A percentile compares a stretch with the other conserved stretches of the same genome.
Evolutionary conservation across 148 eudicot species (phyloP).

Genomic region (Rhododendron molle): DNA sequence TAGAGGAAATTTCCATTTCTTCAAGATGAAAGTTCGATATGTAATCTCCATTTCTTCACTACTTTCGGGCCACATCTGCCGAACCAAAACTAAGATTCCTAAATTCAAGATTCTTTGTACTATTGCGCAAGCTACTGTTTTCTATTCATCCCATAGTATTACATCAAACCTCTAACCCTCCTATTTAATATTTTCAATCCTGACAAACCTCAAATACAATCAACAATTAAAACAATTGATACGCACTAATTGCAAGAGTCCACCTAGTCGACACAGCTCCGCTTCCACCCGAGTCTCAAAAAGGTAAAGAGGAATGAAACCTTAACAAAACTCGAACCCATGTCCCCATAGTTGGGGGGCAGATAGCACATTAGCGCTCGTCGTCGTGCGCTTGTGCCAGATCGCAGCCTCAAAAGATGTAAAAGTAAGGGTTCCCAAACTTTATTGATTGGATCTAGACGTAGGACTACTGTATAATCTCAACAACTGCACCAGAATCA

Average conservation of each 20-base stretch:
- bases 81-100: background rate
- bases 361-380: background rate
- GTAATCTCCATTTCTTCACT: background rate
- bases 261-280: background rate
- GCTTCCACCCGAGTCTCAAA: background rate
- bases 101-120: background rate
- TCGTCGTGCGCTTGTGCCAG: background rate
- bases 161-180: background rate
- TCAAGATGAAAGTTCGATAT: background rate
- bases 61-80: background rate
- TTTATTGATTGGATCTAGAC: background rate
- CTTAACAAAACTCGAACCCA: background rate
- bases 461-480: background rate
- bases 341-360: background rate
- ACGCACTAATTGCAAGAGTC: background rate
- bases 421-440: background rate
- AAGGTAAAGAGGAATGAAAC: background rate
- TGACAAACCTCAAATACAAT: background rate
- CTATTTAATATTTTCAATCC: background rate
- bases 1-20: background rate
- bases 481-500: background rate
- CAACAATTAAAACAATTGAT: background rate
- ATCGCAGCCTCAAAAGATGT: background rate
- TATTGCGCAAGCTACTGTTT: background rate
- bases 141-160: background rate